Evolutionary conservation across 768 basidiomycete species (phyloP).

Genomic region (Hygrocybe punicea): DNA sequence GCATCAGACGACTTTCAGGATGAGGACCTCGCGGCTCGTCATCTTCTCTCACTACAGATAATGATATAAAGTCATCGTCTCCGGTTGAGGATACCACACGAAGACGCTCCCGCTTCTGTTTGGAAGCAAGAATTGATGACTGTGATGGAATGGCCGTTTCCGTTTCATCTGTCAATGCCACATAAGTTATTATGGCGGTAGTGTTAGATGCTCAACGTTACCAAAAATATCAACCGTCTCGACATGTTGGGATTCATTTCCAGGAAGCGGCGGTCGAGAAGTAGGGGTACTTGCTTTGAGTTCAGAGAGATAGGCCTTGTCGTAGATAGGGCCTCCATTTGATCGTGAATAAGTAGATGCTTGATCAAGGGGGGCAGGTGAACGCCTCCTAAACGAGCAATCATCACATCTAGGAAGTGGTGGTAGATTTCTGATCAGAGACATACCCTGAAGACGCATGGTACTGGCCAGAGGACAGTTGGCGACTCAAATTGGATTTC

Average conservation of each 20-base stretch:
- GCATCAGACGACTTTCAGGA: conserved; percentile 75
- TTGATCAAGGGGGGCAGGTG: conserved; percentile 41
- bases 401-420: not conserved
- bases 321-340: conserved; percentile 60
- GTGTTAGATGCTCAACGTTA: conserved; percentile 17
- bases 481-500: conserved; percentile 73
- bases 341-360: conserved; percentile 45
- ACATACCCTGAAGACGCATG: conserved; percentile 40
- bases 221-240: conserved; percentile 39
- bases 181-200: not conserved
- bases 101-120: conserved; percentile 69
- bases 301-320: conserved; percentile 68
- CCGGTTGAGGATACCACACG: conserved; percentile 45
- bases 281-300: conserved; percentile 75
- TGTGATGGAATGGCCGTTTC: conserved; percentile 62
- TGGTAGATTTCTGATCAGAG: not conserved
- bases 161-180: conserved; percentile 26
- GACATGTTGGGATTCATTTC: conserved; percentile 44
- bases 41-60: conserved; percentile 58
- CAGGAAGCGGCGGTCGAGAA: conserved; percentile 42
- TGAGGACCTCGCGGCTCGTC: conserved; percentile 68
- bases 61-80: conserved; percentile 75
- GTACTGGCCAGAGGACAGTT: conserved; percentile 54
- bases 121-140: conserved; percentile 68
- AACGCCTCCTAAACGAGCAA: not conserved